Base-by-base conservation (phyloP, 2,329 filamentous ascomycete genomes). In the Reticulascus tulasneorum region DNA sequence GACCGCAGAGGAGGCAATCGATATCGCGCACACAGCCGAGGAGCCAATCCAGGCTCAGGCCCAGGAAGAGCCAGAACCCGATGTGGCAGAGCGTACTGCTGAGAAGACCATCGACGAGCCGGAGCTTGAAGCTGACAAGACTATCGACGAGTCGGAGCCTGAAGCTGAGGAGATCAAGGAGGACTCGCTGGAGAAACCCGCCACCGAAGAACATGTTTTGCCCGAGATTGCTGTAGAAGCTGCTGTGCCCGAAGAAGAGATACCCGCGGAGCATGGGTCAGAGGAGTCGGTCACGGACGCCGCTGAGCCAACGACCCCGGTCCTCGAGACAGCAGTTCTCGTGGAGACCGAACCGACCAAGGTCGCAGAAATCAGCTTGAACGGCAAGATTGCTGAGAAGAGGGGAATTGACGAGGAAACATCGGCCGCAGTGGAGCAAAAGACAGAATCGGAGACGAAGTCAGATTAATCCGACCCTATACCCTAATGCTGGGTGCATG, bases 11-110 rank as follows among this genome's bases (percentile, higher is more conserved):
- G 42, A 54, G 29, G 43, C 26, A 7, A 35, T 31, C 5, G 42
- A 51, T 12, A 13, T 44, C 12, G 35, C 42, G n/a, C 40, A 50
- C 19, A 34, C 51, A 32, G 28, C 37, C 7, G 40, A 46, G 23
- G 23, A 39, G 19, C 25, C 39, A 23, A 31, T 46, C 17, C 18
- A 27, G 9, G 26, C 22, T 6, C 15, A 36, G 2, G 35, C 23
- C 8, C 34, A 46, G 7, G 23, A 38, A 7, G 38, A 40, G 20
- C n/a, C 33, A n/a, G 28, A 37, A 29, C 23, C 23, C 21, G 6
- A 23, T 23, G 16, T 23, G 13, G 27, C 23, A 6, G n/a, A n/a
- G n/a, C n/a, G n/a, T n/a, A n/a, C n/a, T n/a, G n/a, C n/a, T n/a
- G n/a, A n/a, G 27, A 38, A 18, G 38, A 23, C 20, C 11, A 23